phyloP scores from a whole-genome alignment of 2,329 filamentous ascomycete species.

The Colletotrichum liaoningense region DNA sequence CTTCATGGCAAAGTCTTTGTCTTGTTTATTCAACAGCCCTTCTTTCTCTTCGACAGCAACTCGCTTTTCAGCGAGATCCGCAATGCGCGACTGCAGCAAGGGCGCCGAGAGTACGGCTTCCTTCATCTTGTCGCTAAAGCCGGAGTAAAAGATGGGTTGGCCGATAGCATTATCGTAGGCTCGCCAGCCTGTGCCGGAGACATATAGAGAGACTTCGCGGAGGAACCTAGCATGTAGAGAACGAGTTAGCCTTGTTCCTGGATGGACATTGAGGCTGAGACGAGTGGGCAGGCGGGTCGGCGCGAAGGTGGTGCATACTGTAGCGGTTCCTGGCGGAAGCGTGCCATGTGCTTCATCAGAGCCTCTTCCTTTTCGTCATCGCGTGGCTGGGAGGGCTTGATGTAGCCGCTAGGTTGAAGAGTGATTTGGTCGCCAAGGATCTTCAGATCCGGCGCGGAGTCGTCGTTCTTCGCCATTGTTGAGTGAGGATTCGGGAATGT shows the following conservation, averaged over 20 bases:
- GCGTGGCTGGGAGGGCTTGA: conserved; percentile 57
- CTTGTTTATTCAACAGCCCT: conserved; percentile 70
- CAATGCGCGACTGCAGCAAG: conserved; percentile 79
- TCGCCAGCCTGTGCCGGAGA: conserved; percentile 94
- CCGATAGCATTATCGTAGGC: conserved; percentile 92
- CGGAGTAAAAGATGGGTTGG: conserved; percentile 91
- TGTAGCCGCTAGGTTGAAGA: conserved; percentile 78
- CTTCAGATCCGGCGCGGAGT: conserved; percentile 77
- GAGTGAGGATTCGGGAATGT: not conserved
- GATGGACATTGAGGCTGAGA: not conserved
- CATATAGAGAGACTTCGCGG: conserved; percentile 91
- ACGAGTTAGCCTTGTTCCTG: conserved; percentile 29
- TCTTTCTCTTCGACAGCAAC: conserved; percentile 82
- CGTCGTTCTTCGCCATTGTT: conserved; percentile 52
- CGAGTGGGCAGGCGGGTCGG: not conserved
- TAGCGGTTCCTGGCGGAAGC: conserved; percentile 79
- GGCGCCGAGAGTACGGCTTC: conserved; percentile 78
- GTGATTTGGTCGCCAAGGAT: conserved; percentile 81
- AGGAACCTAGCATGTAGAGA: conserved; percentile 72
- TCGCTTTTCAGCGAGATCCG: conserved; percentile 79
- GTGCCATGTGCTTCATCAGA: conserved; percentile 84
- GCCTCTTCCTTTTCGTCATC: conserved; percentile 72
- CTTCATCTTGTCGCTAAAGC: conserved; percentile 93
- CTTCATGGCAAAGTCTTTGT: conserved; percentile 65
- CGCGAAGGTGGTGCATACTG: conserved; percentile 54